Base-by-base conservation (phyloP, 2,329 filamentous ascomycete species). In the Chlorencoelia australis region DNA sequence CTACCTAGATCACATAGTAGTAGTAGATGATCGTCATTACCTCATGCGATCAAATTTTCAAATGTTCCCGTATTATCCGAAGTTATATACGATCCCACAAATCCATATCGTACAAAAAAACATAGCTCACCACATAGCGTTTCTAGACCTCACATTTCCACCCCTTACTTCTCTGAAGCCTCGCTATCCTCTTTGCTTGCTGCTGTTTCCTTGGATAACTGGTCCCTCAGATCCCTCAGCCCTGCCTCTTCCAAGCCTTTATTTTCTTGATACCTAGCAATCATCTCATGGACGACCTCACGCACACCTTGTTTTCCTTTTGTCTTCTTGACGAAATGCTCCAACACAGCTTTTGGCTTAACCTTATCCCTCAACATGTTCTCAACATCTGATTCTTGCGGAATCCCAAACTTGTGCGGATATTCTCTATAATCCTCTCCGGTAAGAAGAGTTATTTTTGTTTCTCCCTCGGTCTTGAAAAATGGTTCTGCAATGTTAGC, bases 391-490 rank as follows among this genome's bases (percentile, higher is more conserved):
- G 51, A 49, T 62, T 96, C 88, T 2, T 67, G 70, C 4, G 89
- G 91, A 42, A 95, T 65, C 19, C 47, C 43, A 30, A 87, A 75
- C 9, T 62, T 59, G 58, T 84, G 74, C 1, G 88, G 89, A 59
- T 95, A 95, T 40, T 79, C 64, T 4, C 54, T 57, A 62, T 80
- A 96, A 48, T 82, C 71, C 9, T 64, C 59, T 35, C 67, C 55
- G 40, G 67, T 77, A 40, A 88, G 65, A 35, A 94, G 66, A 30
- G 66, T 46, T 29, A 95, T 62, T 35, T 63, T 58, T 29, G 62
- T 46, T 18, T 41, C 52, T 11, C 67, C 59, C 25, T 62, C 56
- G 17, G 68, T 61, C 26, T 63, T 49, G 61, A 94, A 89, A 64
- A 94, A 95, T 1, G 67, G 64, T 34, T 79, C 67, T 5, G 65